Conservation (phyloP, 2,329 filamentous ascomycete genomes). For the Escovopsis sp. region DNA sequence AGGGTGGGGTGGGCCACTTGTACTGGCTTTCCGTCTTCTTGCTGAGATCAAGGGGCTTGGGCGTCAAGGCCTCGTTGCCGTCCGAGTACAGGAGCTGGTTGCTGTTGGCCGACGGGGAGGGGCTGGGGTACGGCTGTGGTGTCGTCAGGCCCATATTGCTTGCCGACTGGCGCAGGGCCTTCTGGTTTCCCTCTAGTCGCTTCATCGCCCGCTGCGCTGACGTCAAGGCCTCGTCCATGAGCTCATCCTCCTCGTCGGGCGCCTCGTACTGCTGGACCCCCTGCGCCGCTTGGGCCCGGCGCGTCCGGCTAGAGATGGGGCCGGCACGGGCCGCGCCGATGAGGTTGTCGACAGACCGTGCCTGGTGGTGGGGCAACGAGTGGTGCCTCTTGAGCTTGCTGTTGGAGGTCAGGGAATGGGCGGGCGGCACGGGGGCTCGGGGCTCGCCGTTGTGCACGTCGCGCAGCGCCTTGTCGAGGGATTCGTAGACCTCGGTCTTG, state of each 20-base stretch:
- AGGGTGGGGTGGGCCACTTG: constrained; percentile 92
- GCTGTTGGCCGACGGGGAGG: constrained; percentile 68
- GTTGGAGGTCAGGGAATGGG: constrained; percentile 32
- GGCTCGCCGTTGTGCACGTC: constrained; percentile 38
- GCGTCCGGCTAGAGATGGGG: constrained; percentile 65
- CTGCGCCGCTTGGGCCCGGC: constrained; percentile 59
- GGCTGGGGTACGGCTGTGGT: constrained; percentile 43
- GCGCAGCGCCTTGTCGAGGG: constrained; percentile 42
- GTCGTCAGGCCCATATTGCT: constrained; percentile 46
- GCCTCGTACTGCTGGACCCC: constrained; percentile 81
- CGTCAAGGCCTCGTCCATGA: constrained; percentile 75
- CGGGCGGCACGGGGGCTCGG: constrained; percentile 35
- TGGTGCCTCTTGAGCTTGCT: constrained; percentile 49
- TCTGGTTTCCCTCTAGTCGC: constrained; percentile 42
- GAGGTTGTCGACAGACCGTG: constrained; percentile 49
- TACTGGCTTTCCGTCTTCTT: constrained; percentile 38
- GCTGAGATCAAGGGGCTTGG: constrained; percentile 57
- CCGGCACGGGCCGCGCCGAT: constrained; percentile 39
- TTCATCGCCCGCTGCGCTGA: constrained; percentile 64
- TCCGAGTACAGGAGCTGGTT: constrained; percentile 63
- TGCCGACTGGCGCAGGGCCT: constrained; percentile 43
- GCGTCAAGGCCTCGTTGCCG: constrained; percentile 43
- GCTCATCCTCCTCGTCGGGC: constrained; percentile 89
- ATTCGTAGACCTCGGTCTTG: constrained; percentile 44
- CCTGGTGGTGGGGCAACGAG: constrained; percentile 47